Evolutionary conservation across 306 rosid genomes (phyloP).

Genomic region (Acacia confusa): DNA sequence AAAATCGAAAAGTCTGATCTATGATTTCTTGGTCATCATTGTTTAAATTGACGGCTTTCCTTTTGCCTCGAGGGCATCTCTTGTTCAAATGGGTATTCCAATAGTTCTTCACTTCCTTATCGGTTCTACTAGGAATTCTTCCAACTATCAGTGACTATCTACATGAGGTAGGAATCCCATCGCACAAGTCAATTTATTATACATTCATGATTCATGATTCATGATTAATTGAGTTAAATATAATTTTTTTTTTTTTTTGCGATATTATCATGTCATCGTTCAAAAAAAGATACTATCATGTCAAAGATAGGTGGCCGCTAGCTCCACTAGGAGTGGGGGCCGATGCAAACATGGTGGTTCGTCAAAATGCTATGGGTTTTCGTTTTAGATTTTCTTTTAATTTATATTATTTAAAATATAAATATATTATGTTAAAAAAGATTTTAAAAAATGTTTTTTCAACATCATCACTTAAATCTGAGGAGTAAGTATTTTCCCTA

Average conservation of each 20-base stretch:
- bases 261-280: background rate
- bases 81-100: conserved; percentile 23
- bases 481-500: no score
- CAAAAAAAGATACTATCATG: background rate
- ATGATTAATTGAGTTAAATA: background rate
- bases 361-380: no score
- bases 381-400: no score
- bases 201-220: background rate
- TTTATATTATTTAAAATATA: no score
- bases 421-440: no score
- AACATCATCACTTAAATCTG: no score
- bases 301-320: background rate
- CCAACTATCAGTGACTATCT: conserved; percentile 78
- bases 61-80: conserved; percentile 18
- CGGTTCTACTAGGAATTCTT: conserved; percentile 48
- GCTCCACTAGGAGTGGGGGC: no score
- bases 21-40: background rate
- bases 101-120: conserved; percentile 23
- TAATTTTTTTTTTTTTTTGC: background rate
- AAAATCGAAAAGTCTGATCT: background rate
- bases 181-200: no score
- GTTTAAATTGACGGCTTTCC: background rate
- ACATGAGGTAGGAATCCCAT: background rate
- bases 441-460: no score
- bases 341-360: no score